A percentile compares a stretch with the other conserved stretches of the same genome.
Evolutionary conservation across 495 filamentous ascomycete genomes (phyloP).

Genomic region (Aspergillus sclerotiicarbonarius): DNA sequence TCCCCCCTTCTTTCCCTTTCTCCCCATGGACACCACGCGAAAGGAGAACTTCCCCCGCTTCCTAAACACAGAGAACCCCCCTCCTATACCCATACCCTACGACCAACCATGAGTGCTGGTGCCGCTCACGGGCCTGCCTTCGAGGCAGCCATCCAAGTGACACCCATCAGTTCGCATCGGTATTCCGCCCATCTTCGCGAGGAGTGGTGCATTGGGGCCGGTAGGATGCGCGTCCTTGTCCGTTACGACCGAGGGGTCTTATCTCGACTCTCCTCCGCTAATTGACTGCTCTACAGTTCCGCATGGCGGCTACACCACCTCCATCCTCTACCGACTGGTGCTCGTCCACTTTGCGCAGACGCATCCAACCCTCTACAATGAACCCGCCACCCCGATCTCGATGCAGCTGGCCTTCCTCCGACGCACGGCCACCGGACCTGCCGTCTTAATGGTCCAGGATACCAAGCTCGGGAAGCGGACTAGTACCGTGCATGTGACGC

Average conservation of each 20-base stretch:
- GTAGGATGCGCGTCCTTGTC: constrained; percentile 30
- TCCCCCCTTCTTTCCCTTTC: too few species aligned
- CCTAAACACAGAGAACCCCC: too few species aligned
- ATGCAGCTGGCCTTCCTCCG: constrained; percentile 74
- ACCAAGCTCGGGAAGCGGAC: constrained; percentile 69
- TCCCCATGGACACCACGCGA: background rate
- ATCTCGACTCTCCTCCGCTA: background rate
- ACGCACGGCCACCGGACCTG: constrained; percentile 62
- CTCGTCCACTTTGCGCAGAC: constrained; percentile 62
- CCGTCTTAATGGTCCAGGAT: constrained; percentile 63
- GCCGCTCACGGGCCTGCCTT: constrained; percentile 42
- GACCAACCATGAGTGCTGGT: constrained; percentile 9
- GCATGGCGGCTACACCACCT: constrained; percentile 76
- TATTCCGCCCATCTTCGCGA: constrained; percentile 57
- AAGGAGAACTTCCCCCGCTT: background rate
- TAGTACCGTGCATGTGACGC: constrained; percentile 66
- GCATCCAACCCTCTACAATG: constrained; percentile 57
- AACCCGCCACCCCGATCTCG: constrained; percentile 54
- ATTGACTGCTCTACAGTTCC: constrained; percentile 55
- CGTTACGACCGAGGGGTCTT: background rate
- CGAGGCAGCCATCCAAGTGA: constrained; percentile 56
- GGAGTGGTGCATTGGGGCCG: constrained; percentile 72
- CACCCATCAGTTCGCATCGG: constrained; percentile 54
- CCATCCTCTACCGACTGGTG: constrained; percentile 60
- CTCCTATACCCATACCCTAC: background rate